Evolutionary conservation across 228 moss, liverwort and hornwort species (phyloP).

Genomic region (Sphagnum fallax): DNA sequence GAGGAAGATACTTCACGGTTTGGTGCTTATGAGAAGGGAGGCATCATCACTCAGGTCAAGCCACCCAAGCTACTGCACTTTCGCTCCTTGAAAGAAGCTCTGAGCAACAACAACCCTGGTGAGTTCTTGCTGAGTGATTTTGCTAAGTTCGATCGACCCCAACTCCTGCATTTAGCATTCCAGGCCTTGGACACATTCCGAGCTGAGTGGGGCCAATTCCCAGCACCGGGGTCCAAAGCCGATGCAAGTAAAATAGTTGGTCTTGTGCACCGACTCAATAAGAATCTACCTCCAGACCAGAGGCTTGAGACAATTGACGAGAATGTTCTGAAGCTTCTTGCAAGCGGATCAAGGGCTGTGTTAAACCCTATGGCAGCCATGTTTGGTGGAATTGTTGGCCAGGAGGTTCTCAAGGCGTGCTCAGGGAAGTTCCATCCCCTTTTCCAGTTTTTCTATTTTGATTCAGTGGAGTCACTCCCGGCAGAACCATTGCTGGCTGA

Average conservation of each 20-base stretch:
- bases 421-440: constrained; percentile 95
- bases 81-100: constrained; percentile 59
- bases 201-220: constrained; percentile 45
- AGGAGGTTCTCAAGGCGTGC: constrained; percentile 95
- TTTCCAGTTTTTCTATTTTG: constrained; percentile 86
- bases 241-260: constrained; percentile 51
- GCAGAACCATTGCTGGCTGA: constrained; percentile 44
- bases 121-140: constrained; percentile 88
- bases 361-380: constrained; percentile 98
- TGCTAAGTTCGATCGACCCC: constrained; percentile 92
- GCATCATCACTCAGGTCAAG: constrained; percentile 86
- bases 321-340: constrained; percentile 51
- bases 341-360: constrained; percentile 73
- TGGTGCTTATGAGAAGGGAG: constrained; percentile 73
- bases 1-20: constrained; percentile 77
- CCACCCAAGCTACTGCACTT: constrained; percentile 77
- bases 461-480: constrained; percentile 86
- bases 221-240: constrained; percentile 46
- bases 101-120: constrained; percentile 50
- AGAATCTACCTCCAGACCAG: constrained; percentile 33
- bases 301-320: constrained; percentile 71
- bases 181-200: constrained; percentile 77
- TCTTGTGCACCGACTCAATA: constrained; percentile 47
- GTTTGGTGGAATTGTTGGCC: constrained; percentile 98
- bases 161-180: constrained; percentile 76